These are phyloP conservation scores for Phytophthora uliginosa DNA, from an alignment of 352 stramenopile species.

Conservation along the genomic window DNA sequence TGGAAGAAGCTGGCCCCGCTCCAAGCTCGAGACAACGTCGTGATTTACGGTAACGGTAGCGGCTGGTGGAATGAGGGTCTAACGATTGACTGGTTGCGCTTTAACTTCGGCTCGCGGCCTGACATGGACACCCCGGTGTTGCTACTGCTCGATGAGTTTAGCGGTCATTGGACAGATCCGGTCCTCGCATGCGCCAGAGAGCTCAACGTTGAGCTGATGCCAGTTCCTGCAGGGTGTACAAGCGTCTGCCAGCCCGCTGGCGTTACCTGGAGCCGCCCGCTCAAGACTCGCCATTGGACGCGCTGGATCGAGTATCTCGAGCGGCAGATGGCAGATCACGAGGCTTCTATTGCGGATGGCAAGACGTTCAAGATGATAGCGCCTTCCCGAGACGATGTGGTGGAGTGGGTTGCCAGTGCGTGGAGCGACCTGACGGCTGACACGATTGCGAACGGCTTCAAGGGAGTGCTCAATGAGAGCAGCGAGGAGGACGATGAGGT, in stretches of 20 bases:
- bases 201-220: slow-evolving; percentile 7
- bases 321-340: neutral
- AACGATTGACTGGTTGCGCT: neutral
- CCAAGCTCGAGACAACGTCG: neutral
- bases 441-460: neutral
- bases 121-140: slow-evolving; percentile 8
- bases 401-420: neutral
- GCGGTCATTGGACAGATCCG: slow-evolving; percentile 1
- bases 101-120: neutral
- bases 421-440: neutral
- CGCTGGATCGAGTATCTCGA: slow-evolving; percentile 1
- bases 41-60: slow-evolving; percentile 5
- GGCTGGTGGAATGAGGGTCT: slow-evolving; percentile 3
- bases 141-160: slow-evolving; percentile 15
- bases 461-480: neutral
- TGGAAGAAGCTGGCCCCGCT: neutral
- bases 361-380: neutral
- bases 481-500: neutral
- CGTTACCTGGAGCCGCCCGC: slow-evolving; percentile 4
- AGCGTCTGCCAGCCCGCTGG: slow-evolving; percentile 8
- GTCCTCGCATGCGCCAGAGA: neutral
- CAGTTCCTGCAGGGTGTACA: slow-evolving; percentile 2
- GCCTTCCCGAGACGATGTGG: neutral
- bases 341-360: neutral
- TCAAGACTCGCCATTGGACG: neutral